Evolutionary conservation across 2,329 filamentous ascomycete species (phyloP).

Genomic region (Allantophomopsis lycopodina): DNA sequence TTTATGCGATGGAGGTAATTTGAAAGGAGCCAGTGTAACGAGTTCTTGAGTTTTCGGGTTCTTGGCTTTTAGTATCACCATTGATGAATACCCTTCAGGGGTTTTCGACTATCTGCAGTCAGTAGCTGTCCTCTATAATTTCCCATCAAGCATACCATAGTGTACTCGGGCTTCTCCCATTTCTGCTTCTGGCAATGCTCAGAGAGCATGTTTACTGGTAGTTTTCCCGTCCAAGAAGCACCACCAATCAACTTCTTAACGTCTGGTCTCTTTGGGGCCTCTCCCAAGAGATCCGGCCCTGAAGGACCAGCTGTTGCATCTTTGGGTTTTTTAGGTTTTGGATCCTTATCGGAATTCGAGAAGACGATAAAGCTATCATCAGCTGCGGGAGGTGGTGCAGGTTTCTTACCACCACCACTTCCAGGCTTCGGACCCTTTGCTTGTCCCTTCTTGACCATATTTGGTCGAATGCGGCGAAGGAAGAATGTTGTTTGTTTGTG

Average conservation of each 20-base stretch:
- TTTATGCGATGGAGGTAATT: conserved; percentile 63
- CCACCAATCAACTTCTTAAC: conserved; percentile 80
- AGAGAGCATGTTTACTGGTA: conserved; percentile 83
- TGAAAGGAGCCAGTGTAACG: conserved; percentile 66
- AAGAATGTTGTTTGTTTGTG: conserved; percentile 1
- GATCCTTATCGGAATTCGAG: conserved; percentile 41
- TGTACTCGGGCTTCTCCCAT: conserved; percentile 91
- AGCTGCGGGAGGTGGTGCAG: conserved; percentile 14
- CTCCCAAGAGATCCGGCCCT: conserved; percentile 15
- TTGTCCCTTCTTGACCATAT: conserved; percentile 21
- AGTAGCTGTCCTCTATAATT: not conserved
- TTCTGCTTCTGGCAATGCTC: conserved; percentile 94
- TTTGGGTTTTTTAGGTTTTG: conserved; percentile 16
- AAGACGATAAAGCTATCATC: conserved; percentile 42
- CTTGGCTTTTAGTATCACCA: conserved; percentile 62
- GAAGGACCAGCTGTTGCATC: conserved; percentile 5
- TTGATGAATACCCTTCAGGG: conserved; percentile 61
- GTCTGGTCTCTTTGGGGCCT: conserved; percentile 32
- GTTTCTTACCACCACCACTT: conserved; percentile 11
- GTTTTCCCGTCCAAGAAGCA: conserved; percentile 91
- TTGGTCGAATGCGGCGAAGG: conserved; percentile 5
- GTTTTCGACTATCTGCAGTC: conserved; percentile 39
- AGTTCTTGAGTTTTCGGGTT: conserved; percentile 76
- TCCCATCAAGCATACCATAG: conserved; percentile 39
- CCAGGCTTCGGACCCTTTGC: conserved; percentile 18